Base-by-base conservation (phyloP, 2,329 filamentous ascomycete genomes). In the Botrytis hyacinthi region DNA sequence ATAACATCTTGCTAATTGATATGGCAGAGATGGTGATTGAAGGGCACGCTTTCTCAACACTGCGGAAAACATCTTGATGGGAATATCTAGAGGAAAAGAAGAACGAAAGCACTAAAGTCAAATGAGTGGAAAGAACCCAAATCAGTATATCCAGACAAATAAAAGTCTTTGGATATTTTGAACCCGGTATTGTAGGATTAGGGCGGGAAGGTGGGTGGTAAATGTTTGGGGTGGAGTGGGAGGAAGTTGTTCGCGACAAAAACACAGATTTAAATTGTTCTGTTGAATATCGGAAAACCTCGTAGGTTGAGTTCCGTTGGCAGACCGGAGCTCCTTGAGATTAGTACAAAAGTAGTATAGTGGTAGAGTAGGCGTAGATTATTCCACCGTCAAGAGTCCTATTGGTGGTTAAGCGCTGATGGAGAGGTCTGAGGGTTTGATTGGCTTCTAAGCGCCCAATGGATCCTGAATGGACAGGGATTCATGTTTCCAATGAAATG, bases 11-110 rank as follows among this genome's bases (percentile, higher is more conserved):
- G 88, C 85, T 76, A 90, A 84, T 80, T 86, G 86, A 77, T 86
- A 85, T 79, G 85, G 86, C 79, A 85, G 82, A 78, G 83, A 82
- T 78, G 84, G 83, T 77, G 83, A 82, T 78, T 86, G 84, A 78
- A 91, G 85, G 81, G 84, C 85, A 81, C 88, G 88, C 87, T 89
- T 88, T 85, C 89, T 86, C 80, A 91, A 84, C 78, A 88, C 87
- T 79, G 88, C 87, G 82, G 87, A 86, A 84, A 91, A 87, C 89
- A 91, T 91, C 77, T 79, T 85, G 82, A 77, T 44, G 63, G 48
- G 60, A 54, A 37, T 71, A 73, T 68, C 65, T 74, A 65, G 62
- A 57, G 71, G 42, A 69, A 74, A 57, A 67, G 74, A 73, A 73
- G 35, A 73, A 66, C 44, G 65, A 76, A 76, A 76, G 75, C 54